Evolutionary conservation across 495 filamentous ascomycete species (phyloP), one percentile per base, ranked within the genome.

Genomic region (Penicillium antarcticum): DNA sequence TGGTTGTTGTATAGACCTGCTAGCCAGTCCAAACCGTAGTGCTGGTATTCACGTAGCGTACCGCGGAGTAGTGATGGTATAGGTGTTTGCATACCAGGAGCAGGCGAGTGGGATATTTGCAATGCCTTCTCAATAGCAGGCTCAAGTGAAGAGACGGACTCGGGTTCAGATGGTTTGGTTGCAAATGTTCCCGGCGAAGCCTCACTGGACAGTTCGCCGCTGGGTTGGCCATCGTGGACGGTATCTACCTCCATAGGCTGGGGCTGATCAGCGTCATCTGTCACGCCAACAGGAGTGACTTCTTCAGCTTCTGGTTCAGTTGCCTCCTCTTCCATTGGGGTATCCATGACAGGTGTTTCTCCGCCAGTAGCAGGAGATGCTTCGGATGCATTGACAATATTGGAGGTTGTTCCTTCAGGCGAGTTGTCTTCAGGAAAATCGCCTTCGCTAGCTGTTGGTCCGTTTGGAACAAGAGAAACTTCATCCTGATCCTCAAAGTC

Each of bases 1-100:
- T 88, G 81, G 52, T 89, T 92, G n/a, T 83, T 84, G 68, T 99
- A 96, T 4, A 97, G 79, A 1, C 87, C 85, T 6, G 91, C 90
- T 36, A 99, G 86, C 95, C 95, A 99, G 61, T 99, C 95, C 12
- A 99, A 74, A 9, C 95, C 95, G 65, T 87, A 87, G 60, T 97
- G 95, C 53, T 99, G 95, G 60, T 99, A 99, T 68, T 96, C 91
- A 68, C 95, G 88, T 13, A 99, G 76, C 2, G 84, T 95, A 12
- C 95, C 95, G 53, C 95, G 84, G 2, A 99, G 74, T n/a, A 97
- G 77, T 51, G 89, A 88, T 0, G 94, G 92, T 45, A 96, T 80
- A 4, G 88, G 85, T 1, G 88, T 95, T 57, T 84, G 86, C 16
- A 81, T 63, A 4, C 72, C 71, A 52, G 71, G 66, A 17, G 57